phyloP scores from a whole-genome alignment of 352 stramenopile species.

The Globisporangium okanoganense region DNA sequence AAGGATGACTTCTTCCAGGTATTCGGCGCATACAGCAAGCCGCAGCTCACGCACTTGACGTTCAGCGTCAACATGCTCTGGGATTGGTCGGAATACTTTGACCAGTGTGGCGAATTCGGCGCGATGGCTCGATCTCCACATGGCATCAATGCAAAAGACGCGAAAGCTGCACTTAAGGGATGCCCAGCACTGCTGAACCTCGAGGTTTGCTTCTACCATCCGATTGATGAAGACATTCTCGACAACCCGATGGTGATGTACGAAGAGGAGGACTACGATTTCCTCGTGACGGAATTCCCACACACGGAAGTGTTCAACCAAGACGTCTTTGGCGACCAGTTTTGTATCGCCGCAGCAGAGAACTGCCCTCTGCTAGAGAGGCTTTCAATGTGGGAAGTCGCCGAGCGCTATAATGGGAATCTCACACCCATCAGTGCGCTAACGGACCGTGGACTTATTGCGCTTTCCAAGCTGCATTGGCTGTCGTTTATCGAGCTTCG shows the following conservation, averaged over 20 bases:
- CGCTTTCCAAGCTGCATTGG: constrained; percentile 25
- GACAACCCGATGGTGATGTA: constrained; percentile 21
- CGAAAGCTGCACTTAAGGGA: constrained; percentile 21
- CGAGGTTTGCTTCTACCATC: constrained; percentile 34
- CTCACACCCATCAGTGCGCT: constrained; percentile 27
- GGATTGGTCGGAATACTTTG: constrained; percentile 35
- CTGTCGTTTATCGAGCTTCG: constrained; percentile 28
- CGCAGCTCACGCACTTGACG: constrained; percentile 25
- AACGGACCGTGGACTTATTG: constrained; percentile 26
- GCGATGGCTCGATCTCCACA: constrained; percentile 11
- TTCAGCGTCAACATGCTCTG: constrained; percentile 40
- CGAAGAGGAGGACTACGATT: constrained; percentile 21
- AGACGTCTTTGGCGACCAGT: constrained; percentile 36
- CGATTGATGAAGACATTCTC: constrained; percentile 24
- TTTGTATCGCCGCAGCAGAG: constrained; percentile 21
- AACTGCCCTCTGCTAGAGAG: constrained; percentile 28
- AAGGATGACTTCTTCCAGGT: constrained; percentile 40
- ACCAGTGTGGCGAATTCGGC: not conserved
- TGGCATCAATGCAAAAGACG: constrained; percentile 25
- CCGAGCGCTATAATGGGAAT: constrained; percentile 19
- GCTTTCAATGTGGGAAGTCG: constrained; percentile 25
- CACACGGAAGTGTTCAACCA: constrained; percentile 26
- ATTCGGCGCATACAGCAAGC: constrained; percentile 36
- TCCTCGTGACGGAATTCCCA: constrained; percentile 18
- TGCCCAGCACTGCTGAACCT: constrained; percentile 33